Base-by-base conservation (phyloP, 257 asterid species). In the Knoxia roxburghii region DNA sequence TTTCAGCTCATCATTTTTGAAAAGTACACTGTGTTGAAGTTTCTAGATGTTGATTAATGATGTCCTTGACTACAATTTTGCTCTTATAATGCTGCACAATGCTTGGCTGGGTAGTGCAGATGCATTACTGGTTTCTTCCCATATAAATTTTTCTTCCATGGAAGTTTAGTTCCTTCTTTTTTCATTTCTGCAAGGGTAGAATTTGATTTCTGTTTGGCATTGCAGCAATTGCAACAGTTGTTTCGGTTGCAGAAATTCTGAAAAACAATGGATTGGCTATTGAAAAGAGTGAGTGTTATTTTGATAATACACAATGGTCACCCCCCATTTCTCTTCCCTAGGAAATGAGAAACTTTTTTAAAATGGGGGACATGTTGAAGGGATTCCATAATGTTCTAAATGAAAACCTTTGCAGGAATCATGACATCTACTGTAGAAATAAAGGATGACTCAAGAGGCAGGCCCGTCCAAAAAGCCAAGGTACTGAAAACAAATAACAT, bases 241-340 rank as follows among this genome's bases (percentile, higher is more conserved):
- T 88, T 72, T 83, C 93, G 41, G 63, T 90, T 29, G 95, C 97
- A 30, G 96, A 90, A 79, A 90, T 90, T 62, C 80, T 88, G 81
- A 90, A 90, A 84, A 90, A 90, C 76, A 85, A 81, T 73, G 97
- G 97, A 65, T 78, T 90, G 74, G 97, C 97, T 69, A 76, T 83
- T 70, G 97, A 90, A 80, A 90, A 88, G 86, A 88, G 97, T 90
- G 83, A 85, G 96, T 77, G 68, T 57, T 58, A 41, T 49, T n/a
- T 37, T 72, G 30, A 33, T 14, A 27, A 43, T 55, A 27, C 58
- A 55, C 21, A 26, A 43, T 45, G 4, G 62, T 20, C n/a, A n/a
- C n/a, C n/a, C n/a, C n/a, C 53, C 53, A 53, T 41, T 53, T 17
- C n/a, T 43, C 13, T 40, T n/a, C 24, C 35, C 11, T 69, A 12